These are phyloP conservation scores for Annulohypoxylon moriforme DNA, from an alignment of 495 filamentous ascomycete genomes.

Conservation along the genomic window DNA sequence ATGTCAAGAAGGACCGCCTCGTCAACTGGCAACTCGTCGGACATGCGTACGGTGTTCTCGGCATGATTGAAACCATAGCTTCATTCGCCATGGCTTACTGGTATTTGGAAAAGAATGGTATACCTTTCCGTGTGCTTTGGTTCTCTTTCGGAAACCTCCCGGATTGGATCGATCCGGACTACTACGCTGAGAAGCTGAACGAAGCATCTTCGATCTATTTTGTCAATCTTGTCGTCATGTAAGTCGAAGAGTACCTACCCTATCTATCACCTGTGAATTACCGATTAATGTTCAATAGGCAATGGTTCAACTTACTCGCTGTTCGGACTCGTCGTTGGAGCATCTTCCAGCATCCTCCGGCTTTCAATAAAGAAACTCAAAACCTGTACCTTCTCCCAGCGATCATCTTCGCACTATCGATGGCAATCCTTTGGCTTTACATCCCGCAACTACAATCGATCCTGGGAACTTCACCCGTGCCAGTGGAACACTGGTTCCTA, in stretches of 20 bases:
- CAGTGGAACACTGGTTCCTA: conserved; percentile 74
- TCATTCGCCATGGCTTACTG: conserved; percentile 75
- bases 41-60: conserved; percentile 72
- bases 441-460: conserved; percentile 66
- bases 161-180: conserved; percentile 58
- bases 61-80: conserved; percentile 67
- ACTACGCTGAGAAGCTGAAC: conserved; percentile 61
- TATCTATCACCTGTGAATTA: not conserved
- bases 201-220: conserved; percentile 76
- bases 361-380: conserved; percentile 65
- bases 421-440: conserved; percentile 73
- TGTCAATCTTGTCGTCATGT: conserved; percentile 77
- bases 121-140: conserved; percentile 68
- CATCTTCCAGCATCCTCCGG: conserved; percentile 73
- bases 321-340: conserved; percentile 71
- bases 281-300: conserved; percentile 50
- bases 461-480: conserved; percentile 66
- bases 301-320: conserved; percentile 76
- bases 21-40: conserved; percentile 73
- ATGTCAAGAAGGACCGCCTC: conserved; percentile 68
- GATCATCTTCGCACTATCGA: conserved; percentile 69
- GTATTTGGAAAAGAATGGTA: conserved; percentile 68
- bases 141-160: conserved; percentile 68
- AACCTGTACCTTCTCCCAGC: conserved; percentile 74
- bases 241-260: conserved; percentile 34